Evolutionary conservation across 768 basidiomycete species (phyloP).

Genomic region (Pleurotus tuber-regium): DNA sequence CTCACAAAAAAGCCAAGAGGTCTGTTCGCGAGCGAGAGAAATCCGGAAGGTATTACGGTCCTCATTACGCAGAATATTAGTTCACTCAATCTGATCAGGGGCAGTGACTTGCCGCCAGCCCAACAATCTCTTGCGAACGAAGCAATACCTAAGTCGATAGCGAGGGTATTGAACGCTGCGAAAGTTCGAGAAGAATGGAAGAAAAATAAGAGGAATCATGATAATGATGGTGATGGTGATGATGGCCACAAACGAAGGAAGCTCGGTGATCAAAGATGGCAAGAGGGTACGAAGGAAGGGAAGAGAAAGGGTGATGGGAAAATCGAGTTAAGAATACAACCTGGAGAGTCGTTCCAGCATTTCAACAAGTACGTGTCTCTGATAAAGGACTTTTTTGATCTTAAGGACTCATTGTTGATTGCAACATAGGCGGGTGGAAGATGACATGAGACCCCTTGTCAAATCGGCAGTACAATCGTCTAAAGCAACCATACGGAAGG

Average conservation of each 20-base stretch:
- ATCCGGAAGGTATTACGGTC: conserved; percentile 38
- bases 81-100: conserved; percentile 30
- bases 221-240: conserved; percentile 25
- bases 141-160: conserved; percentile 64
- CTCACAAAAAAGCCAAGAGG: conserved; percentile 63
- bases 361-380: conserved; percentile 58
- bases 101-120: conserved; percentile 47
- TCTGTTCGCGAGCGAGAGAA: conserved; percentile 42
- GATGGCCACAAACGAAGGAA: conserved; percentile 15
- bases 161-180: conserved; percentile 63
- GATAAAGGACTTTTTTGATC: conserved; percentile 20
- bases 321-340: conserved; percentile 45
- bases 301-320: conserved; percentile 25
- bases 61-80: neutral
- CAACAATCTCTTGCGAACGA: conserved; percentile 46
- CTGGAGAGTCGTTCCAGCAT: conserved; percentile 71
- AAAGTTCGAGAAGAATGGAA: conserved; percentile 55
- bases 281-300: conserved; percentile 17
- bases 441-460: conserved; percentile 63
- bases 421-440: conserved; percentile 65
- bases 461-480: conserved; percentile 60
- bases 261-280: too few relatives aligned
- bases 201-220: conserved; percentile 41
- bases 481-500: conserved; percentile 46
- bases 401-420: neutral